phyloP scores from a whole-genome alignment of 352 stramenopile genomes.

The Phytophthora litchii region DNA sequence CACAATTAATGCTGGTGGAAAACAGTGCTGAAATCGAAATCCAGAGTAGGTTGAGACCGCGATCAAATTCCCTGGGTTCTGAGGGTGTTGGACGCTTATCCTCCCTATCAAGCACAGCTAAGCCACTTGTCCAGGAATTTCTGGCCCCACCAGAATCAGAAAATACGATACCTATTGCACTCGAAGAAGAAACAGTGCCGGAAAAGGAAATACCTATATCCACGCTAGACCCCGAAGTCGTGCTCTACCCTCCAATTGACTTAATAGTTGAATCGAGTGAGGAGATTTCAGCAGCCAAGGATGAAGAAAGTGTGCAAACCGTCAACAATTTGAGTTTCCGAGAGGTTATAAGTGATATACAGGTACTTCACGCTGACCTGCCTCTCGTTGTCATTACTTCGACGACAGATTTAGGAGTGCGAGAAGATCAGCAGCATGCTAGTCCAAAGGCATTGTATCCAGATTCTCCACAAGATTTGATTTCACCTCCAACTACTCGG shows the following conservation, averaged over 20 bases:
- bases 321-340: conserved; percentile 1
- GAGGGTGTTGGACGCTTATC: conserved; percentile 9
- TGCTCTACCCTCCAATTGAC: conserved; percentile 14
- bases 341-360: not conserved
- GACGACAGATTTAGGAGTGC: not conserved
- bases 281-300: not conserved
- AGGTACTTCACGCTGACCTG: not conserved
- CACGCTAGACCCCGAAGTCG: conserved; percentile 21
- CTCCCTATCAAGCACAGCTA: conserved; percentile 9
- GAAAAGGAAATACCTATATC: conserved; percentile 4
- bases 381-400: not conserved
- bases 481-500: not conserved
- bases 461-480: not conserved
- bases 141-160: conserved; percentile 3
- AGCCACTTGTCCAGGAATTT: conserved; percentile 19
- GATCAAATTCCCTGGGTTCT: conserved; percentile 23
- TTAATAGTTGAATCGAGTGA: not conserved
- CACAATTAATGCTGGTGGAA: not conserved
- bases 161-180: not conserved
- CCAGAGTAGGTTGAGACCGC: not conserved
- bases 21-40: not conserved
- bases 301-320: not conserved
- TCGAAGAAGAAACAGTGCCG: not conserved
- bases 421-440: not conserved
- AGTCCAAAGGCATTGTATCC: too few species aligned